Evolutionary conservation across 2,329 filamentous ascomycete genomes (phyloP).

Genomic region (Aspergillus pseudotamarii): DNA sequence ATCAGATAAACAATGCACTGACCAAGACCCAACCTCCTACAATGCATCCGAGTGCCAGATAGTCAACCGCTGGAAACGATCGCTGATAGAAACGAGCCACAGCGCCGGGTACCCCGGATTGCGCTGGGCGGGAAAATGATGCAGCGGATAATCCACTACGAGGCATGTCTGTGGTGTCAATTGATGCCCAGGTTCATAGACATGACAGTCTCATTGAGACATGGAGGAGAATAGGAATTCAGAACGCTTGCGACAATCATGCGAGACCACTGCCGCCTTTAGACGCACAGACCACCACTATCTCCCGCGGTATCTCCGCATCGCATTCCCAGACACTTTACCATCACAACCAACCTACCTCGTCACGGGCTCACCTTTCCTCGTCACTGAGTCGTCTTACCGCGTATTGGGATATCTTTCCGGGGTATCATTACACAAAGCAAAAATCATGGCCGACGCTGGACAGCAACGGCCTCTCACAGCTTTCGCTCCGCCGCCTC

Average conservation of each 20-base stretch:
- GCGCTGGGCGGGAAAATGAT: constrained; percentile 25
- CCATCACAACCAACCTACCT: background rate
- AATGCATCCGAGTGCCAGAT: constrained; percentile 75
- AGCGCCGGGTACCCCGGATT: constrained; percentile 48
- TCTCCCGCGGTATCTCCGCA: constrained; percentile 21
- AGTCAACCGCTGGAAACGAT: constrained; percentile 85
- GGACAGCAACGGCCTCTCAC: constrained; percentile 51
- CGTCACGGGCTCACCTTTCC: background rate
- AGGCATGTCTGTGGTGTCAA: constrained; percentile 27
- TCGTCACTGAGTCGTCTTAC: background rate
- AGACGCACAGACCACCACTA: constrained; percentile 23
- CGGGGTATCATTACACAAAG: background rate
- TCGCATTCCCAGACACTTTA: background rate
- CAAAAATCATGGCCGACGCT: constrained; percentile 61
- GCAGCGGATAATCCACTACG: constrained; percentile 30
- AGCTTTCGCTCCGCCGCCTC: constrained; percentile 82
- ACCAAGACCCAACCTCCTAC: constrained; percentile 60
- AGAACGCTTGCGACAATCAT: background rate
- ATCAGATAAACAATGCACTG: constrained; percentile 15
- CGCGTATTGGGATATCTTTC: background rate
- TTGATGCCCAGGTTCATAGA: background rate
- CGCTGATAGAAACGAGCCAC: constrained; percentile 61
- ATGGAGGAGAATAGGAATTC: background rate
- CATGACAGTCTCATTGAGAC: background rate
- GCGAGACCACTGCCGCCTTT: background rate